phyloP scores from a whole-genome alignment of 1,139 yeast species.

The Nakaseomyces bracarensis region DNA sequence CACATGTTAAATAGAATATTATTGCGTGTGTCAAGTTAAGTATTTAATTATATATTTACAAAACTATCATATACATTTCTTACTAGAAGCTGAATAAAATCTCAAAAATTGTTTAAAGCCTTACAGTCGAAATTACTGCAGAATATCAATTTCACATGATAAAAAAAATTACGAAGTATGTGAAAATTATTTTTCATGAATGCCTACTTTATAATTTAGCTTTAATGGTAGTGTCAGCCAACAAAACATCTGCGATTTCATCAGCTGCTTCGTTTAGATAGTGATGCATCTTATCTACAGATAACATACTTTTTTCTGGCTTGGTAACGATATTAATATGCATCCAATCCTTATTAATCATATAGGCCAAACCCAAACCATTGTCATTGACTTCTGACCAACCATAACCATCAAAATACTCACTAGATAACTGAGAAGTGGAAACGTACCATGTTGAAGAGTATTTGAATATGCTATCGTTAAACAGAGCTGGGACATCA shows the following conservation, averaged over 20 bases:
- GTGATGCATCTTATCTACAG: conserved; percentile 58
- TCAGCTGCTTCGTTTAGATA: conserved; percentile 73
- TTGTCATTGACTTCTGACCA: conserved; percentile 94
- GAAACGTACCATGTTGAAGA: conserved; percentile 82
- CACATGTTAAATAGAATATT: no score
- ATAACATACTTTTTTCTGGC: conserved; percentile 55
- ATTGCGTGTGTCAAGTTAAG: no score
- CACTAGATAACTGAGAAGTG: conserved; percentile 84
- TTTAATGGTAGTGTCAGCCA: conserved; percentile 11
- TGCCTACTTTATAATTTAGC: conserved; percentile 21
- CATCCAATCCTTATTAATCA: conserved; percentile 78
- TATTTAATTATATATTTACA: no score
- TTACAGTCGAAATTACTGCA: no score
- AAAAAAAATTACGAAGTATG: no score
- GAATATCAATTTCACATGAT: no score
- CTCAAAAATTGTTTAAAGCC: no score
- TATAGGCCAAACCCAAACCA: conserved; percentile 91
- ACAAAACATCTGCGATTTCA: conserved; percentile 64
- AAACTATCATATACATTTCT: no score
- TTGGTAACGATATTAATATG: conserved; percentile 81
- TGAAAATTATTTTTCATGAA: no score
- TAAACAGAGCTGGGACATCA: conserved; percentile 57
- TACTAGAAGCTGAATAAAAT: no score
- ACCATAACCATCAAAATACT: conserved; percentile 87
- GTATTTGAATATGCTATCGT: conserved; percentile 68